Evolutionary conservation across 2,329 filamentous ascomycete species (phyloP), one percentile per base, ranked within the genome.

Genomic region (Botrytis fabae): DNA sequence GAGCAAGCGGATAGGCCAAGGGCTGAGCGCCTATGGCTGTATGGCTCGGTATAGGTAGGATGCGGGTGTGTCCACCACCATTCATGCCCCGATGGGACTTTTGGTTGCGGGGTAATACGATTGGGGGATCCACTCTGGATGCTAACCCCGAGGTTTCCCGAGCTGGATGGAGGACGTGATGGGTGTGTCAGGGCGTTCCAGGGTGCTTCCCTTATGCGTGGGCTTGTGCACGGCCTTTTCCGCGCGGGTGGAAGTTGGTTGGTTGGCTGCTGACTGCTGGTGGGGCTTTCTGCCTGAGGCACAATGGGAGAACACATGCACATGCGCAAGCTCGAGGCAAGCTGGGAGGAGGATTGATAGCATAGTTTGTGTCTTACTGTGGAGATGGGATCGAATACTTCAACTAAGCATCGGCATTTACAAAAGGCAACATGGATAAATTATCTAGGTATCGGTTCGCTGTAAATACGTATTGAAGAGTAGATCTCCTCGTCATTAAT

Each of bases 61-160:
- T n/a, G 48, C 48, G 48, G 48, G 48, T 51, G n/a, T n/a, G 48
- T 51, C 51, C 51, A 54, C 51, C 51, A 46, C 44, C 44, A 28
- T 28, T 28, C 51, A 54, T 28, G 51, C 51, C 18, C 4, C 42
- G 12, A 16, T 44, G 12, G 14, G 12, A 18, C n/a, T 25, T 28
- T 28, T 54, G 51, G 51, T 54, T 54, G 51, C 51, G 51, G 51
- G 51, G 51, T 54, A 54, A 54, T 54, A 54, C n/a, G 51, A 54
- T 54, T 54, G 12, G 12, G 25, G 14, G 51, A 28, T n/a, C 51
- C 51, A 54, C 51, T 28, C 12, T 54, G 51, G 25, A 28, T 54
- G n/a, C 51, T 54, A 54, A 54, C 51, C 51, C 51, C 51, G 51
- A 54, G 51, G 51, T 54, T 54, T 54, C 51, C 51, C 51, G 51